A percentile compares a stretch with the other conserved stretches of the same genome.
phyloP scores from a whole-genome alignment of 306 rosid species.

The Hippophae tibetana region DNA sequence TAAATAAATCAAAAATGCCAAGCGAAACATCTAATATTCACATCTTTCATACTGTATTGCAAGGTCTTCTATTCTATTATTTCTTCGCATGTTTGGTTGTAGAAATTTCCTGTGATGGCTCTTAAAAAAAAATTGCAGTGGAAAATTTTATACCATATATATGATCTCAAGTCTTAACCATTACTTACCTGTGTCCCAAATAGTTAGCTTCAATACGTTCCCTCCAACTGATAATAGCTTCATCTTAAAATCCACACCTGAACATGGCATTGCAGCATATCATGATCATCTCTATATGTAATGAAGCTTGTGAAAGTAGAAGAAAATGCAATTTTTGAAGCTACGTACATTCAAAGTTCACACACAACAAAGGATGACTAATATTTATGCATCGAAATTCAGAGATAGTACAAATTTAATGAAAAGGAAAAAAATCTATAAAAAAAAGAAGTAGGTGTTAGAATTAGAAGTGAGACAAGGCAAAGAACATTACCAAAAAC shows the following conservation, averaged over 20 bases:
- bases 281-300: slow-evolving; percentile 13
- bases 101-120: neutral
- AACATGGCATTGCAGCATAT: slow-evolving; percentile 11
- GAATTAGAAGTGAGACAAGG: too few species aligned
- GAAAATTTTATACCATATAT: too few species aligned
- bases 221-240: slow-evolving; percentile 66
- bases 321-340: neutral
- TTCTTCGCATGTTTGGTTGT: neutral
- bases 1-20: neutral
- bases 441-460: too few species aligned
- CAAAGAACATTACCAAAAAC: too few species aligned
- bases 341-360: neutral
- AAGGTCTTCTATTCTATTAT: too few species aligned
- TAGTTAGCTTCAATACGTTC: slow-evolving; percentile 83
- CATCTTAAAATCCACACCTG: slow-evolving; percentile 97
- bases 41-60: neutral
- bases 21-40: neutral
- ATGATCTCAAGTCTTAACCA: neutral
- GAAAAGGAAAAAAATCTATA: too few species aligned
- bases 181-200: slow-evolving; percentile 89
- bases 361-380: too few species aligned
- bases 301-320: neutral
- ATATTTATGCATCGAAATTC: too few species aligned
- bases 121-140: too few species aligned
- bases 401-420: too few species aligned